Evolutionary conservation across 2,329 filamentous ascomycete species (phyloP), one percentile per base, ranked within the genome.

Genomic region (Beauveria asiatica): DNA sequence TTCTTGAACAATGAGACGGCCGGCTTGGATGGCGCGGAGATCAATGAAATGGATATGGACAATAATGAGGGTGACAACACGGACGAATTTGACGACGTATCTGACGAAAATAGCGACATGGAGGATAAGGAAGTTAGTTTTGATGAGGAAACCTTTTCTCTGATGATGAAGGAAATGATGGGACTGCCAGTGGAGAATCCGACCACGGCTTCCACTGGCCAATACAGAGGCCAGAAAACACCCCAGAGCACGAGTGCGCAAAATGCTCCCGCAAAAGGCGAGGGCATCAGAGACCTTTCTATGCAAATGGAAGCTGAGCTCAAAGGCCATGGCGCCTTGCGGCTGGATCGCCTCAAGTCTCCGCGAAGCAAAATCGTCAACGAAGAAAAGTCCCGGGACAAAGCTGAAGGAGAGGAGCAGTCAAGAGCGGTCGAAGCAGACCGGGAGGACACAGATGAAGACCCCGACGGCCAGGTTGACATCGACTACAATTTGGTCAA

Each of bases 111-210:
- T 54, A 83, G 81, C 62, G 83, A 86, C 23, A 83, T 82, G 21
- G 88, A 91, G 67, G 88, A 92, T 64, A 87, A 87, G 65, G 87
- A 88, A 50, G 84, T 89, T 6, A 88, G 85, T 60, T 93, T 95
- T 65, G 85, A 96, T 64, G 92, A 97, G 71, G 84, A 86, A 41
- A 88, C 93, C 58, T 96, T 97, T 66, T 81, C 88, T 9, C 83
- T 78, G 57, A 91, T 96, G 81, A 96, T 99, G 90, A 84, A 86
- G 62, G 89, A 95, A 69, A 92, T 95, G 86, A 92, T 94, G 87
- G 90, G 89, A 0, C 78, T 85, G 49, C 78, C 80, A 27, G 66
- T 73, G 0, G 68, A 52, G 16, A 52, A 54, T 21, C 21, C 45
- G 1, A 49, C 61, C 11, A 19, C 11, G 33, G 23, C 46, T n/a